Base-by-base conservation (phyloP, 495 filamentous ascomycete genomes). In the Hypoxylon subgilvum region DNA sequence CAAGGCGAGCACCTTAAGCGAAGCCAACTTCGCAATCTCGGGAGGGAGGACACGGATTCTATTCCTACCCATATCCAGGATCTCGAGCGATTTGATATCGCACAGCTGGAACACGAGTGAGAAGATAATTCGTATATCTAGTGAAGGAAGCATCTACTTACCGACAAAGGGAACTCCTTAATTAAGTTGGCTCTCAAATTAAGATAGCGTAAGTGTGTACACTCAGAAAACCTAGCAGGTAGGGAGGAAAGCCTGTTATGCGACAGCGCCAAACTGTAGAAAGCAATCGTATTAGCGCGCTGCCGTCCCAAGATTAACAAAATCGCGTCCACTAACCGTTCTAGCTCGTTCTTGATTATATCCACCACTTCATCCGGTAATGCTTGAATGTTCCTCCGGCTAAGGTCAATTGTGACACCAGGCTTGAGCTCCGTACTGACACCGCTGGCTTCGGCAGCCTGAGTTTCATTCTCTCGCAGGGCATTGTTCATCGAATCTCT, bases 311-410 rank as follows among this genome's bases (percentile, higher is more conserved):
- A 19, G 6, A 16, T 36, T 6, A 18, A 45, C 13, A n/a, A 40
- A 30, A 22, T 18, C 31, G 43, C 19, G 43, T 18, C 12, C 13
- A 57, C 69, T 34, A 52, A 96, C 93, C 93, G 80, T 77, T 96
- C 92, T 42, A 97, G 83, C 69, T 96, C 90, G 71, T 93, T 84
- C 74, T 92, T 95, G 47, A 98, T 92, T 61, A 96, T 84, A 69
- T 94, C 91, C 25, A 97, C 86, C 46, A 96, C 90, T 57, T 93
- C 88, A 35, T 92, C 89, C 1, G 93, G 92, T 64, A 98, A 83
- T 53, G 77, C 82, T 39, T 82, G 79, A 32, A 98, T 92, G 59
- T 86, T 84, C 54, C 87, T 89, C 70, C 92, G 86, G 57, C 89
- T 90, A 66, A 98, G 75, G 70, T 96, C 90, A 65, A 98, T 87